phyloP scores from a whole-genome alignment of 352 stramenopile species.

The Pythium apleroticum region DNA sequence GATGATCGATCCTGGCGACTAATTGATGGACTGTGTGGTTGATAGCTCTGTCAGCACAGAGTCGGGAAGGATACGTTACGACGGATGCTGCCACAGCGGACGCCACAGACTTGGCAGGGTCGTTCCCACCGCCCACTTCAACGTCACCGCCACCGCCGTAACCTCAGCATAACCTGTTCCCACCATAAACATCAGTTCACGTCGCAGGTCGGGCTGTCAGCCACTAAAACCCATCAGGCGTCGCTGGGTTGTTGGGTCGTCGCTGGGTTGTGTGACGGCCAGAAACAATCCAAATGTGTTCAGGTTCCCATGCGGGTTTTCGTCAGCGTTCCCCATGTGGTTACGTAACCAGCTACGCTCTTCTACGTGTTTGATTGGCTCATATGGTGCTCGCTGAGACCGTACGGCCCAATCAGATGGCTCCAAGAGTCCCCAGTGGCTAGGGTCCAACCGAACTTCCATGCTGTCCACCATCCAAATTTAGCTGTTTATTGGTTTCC shows the following conservation, averaged over 20 bases:
- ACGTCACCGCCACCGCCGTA: neutral
- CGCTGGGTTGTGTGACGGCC: conserved; percentile 3
- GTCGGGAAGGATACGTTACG: conserved; percentile 41
- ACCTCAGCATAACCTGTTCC: neutral
- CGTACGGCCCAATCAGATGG: conserved; percentile 1
- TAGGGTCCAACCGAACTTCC: neutral
- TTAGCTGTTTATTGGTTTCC: conserved; percentile 15
- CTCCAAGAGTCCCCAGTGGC: neutral
- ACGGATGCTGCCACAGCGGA: conserved; percentile 17
- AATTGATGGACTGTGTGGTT: neutral
- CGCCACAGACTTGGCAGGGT: neutral
- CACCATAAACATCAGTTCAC: neutral
- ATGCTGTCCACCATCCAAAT: conserved; percentile 9
- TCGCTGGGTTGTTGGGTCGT: conserved; percentile 2
- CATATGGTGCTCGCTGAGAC: neutral
- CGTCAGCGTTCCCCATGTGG: conserved; percentile 1
- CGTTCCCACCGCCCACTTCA: conserved; percentile 5
- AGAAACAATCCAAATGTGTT: conserved; percentile 9
- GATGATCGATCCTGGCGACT: neutral
- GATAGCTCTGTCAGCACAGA: conserved; percentile 56
- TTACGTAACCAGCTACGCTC: neutral
- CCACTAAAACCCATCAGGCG: conserved; percentile 3
- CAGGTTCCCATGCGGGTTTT: conserved; percentile 8
- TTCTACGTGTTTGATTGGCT: neutral
- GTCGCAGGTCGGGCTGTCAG: neutral